phyloP scores from a whole-genome alignment of 768 basidiomycete genomes.

The Suillus lakei region DNA sequence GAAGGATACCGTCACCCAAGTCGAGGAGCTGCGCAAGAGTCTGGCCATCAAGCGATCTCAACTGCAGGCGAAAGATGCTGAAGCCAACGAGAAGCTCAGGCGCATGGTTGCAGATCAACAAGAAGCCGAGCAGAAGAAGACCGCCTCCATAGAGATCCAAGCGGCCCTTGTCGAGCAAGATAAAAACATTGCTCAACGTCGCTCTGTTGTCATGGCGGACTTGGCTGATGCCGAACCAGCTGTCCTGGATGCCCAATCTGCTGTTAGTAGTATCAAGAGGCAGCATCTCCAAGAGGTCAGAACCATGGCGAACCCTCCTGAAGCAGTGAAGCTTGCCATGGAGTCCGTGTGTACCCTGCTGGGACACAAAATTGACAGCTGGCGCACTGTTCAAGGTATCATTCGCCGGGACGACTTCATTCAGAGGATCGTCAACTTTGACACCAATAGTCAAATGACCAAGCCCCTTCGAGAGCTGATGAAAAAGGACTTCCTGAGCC shows the following conservation, averaged over 20 bases:
- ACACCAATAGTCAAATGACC: slow-evolving; percentile 90
- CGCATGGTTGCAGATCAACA: slow-evolving; percentile 99
- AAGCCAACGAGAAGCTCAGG: slow-evolving; percentile 96
- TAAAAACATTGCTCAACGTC: slow-evolving; percentile 84
- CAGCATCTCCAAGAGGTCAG: slow-evolving; percentile 97
- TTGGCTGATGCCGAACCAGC: slow-evolving; percentile 98
- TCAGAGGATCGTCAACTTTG: slow-evolving; percentile 92
- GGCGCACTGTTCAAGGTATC: slow-evolving; percentile 94
- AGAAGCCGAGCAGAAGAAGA: slow-evolving; percentile 98
- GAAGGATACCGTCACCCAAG: slow-evolving; percentile 93
- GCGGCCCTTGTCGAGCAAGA: slow-evolving; percentile 93
- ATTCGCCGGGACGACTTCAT: slow-evolving; percentile 98
- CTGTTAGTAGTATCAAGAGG: slow-evolving; percentile 96
- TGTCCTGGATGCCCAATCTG: slow-evolving; percentile 90
- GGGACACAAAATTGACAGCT: slow-evolving; percentile 95
- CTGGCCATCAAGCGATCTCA: slow-evolving; percentile 93
- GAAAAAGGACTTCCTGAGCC: slow-evolving; percentile 91
- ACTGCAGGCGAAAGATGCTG: slow-evolving; percentile 89
- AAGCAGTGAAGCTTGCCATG: slow-evolving; percentile 97
- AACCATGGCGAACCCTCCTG: slow-evolving; percentile 97
- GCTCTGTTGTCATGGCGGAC: slow-evolving; percentile 89
- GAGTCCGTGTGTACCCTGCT: slow-evolving; percentile 97
- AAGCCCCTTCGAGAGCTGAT: slow-evolving; percentile 86
- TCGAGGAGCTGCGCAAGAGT: slow-evolving; percentile 94
- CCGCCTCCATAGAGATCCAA: slow-evolving; percentile 95